A percentile compares a stretch with the other conserved stretches of the same genome.
Evolutionary conservation across 305 asterid genomes (phyloP).

Genomic region (Fraxinus ornus): DNA sequence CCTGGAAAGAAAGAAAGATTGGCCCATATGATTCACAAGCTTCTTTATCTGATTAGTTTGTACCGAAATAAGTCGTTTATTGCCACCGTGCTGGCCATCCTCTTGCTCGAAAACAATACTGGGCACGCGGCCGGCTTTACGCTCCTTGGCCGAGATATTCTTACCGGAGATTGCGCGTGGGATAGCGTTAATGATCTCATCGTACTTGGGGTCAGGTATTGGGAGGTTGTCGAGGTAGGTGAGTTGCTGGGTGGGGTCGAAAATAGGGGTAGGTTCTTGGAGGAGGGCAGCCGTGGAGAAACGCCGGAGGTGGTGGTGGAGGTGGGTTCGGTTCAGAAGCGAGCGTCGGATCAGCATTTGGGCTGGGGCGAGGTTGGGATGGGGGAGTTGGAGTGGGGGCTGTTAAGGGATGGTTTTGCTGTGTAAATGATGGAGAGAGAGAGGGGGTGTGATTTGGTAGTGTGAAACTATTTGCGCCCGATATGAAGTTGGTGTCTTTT

Average conservation of each 20-base stretch:
- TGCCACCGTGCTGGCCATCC: slow-evolving; percentile 94
- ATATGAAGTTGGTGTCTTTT: too few species aligned
- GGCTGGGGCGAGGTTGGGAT: background rate
- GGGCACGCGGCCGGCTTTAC: slow-evolving; percentile 75
- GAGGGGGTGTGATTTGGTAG: background rate
- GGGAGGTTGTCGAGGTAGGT: slow-evolving; percentile 69
- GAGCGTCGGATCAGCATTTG: slow-evolving; percentile 77
- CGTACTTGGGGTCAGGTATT: slow-evolving; percentile 75
- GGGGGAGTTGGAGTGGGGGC: slow-evolving; percentile 32
- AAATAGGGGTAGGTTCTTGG: slow-evolving; percentile 26
- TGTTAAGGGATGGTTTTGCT: too few species aligned
- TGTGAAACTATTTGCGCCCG: background rate
- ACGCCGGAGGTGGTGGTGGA: slow-evolving; percentile 42
- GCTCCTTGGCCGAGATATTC: slow-evolving; percentile 61
- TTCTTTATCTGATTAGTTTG: slow-evolving; percentile 84
- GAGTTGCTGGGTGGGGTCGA: slow-evolving; percentile 20
- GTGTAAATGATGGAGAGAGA: background rate
- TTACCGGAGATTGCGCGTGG: slow-evolving; percentile 71
- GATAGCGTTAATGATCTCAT: slow-evolving; percentile 69
- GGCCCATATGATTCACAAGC: slow-evolving; percentile 76
- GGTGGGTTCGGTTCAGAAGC: slow-evolving; percentile 34
- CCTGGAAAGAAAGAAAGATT: slow-evolving; percentile 67
- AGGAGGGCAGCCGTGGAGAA: slow-evolving; percentile 41
- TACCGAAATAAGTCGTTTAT: slow-evolving; percentile 83
- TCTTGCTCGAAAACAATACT: slow-evolving; percentile 92